These are phyloP conservation scores for Penicillium sp. DNA, from an alignment of 2,329 filamentous ascomycete genomes.

Conservation along the genomic window DNA sequence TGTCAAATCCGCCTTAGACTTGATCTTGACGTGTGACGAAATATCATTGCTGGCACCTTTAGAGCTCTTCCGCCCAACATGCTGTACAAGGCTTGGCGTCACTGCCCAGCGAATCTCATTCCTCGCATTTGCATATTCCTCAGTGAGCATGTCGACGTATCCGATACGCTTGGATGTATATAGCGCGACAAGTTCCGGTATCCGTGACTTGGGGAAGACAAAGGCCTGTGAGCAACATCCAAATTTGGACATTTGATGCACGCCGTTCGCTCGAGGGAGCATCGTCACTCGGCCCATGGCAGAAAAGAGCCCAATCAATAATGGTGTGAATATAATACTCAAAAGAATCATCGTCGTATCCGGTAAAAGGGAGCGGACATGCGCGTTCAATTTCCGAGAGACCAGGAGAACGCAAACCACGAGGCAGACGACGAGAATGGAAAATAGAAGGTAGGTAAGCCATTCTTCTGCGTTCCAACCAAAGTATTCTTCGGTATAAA, in stretches of 20 bases:
- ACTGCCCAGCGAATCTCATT: constrained; percentile 36
- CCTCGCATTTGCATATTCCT: constrained; percentile 36
- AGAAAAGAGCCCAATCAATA: background rate
- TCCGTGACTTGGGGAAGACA: background rate
- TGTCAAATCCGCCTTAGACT: background rate
- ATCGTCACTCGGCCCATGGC: background rate
- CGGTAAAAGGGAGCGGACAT: background rate
- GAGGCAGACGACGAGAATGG: background rate
- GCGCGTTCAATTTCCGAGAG: background rate
- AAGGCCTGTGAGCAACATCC: background rate
- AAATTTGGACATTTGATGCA: background rate
- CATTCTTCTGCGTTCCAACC: background rate
- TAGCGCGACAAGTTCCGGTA: background rate
- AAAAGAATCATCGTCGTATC: background rate
- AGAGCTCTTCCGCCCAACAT: constrained; percentile 37
- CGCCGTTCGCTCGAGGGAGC: background rate
- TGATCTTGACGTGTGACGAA: background rate
- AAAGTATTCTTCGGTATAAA: background rate
- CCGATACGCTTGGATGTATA: constrained; percentile 12
- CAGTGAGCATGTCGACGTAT: constrained; percentile 35
- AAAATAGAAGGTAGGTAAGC: background rate
- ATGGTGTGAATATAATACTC: background rate
- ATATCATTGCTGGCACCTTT: constrained; percentile 18
- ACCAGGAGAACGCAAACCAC: background rate
- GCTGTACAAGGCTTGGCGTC: constrained; percentile 39